Percentiles rank a stretch among this genome's conserved stretches.
Conservation (phyloP, 1,284 basidiomycete species). For the Naganishia sp. region DNA sequence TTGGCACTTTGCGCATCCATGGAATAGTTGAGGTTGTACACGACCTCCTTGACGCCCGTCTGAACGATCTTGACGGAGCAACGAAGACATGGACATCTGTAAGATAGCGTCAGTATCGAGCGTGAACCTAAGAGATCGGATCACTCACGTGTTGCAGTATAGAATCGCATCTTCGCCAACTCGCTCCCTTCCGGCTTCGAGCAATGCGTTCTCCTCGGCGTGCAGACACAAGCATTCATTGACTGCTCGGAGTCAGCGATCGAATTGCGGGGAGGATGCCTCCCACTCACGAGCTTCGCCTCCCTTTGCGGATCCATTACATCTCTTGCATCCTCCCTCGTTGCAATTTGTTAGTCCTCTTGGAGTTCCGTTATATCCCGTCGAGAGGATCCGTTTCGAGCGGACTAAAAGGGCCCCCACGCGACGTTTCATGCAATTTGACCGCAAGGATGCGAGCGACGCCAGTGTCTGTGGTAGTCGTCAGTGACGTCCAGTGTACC, state of each 20-base stretch:
- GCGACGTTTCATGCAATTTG: constrained; percentile 97
- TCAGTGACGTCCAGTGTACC: no score
- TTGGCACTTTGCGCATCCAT: constrained; percentile 84
- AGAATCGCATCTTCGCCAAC: constrained; percentile 79
- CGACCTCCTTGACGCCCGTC: constrained; percentile 86
- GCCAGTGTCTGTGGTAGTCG: constrained; percentile 67
- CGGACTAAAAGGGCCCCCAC: constrained; percentile 90
- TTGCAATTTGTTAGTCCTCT: constrained; percentile 84
- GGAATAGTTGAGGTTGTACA: constrained; percentile 94
- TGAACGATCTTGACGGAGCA: constrained; percentile 95
- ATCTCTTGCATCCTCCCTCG: constrained; percentile 77
- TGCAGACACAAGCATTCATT: constrained; percentile 92
- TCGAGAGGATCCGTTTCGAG: constrained; percentile 79
- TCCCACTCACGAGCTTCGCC: constrained; percentile 57
- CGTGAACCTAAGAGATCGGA: constrained; percentile 15
- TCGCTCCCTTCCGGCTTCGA: constrained; percentile 86
- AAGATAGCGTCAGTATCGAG: background rate
- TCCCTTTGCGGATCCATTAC: constrained; percentile 64
- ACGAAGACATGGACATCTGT: constrained; percentile 90
- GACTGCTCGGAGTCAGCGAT: constrained; percentile 43
- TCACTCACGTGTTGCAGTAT: constrained; percentile 74
- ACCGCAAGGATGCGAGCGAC: constrained; percentile 78
- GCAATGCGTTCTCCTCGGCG: constrained; percentile 95
- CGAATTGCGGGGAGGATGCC: background rate
- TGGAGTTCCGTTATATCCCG: constrained; percentile 98